Base-by-base conservation (phyloP, 495 filamentous ascomycete species). In the Penicillium simplicissimum region DNA sequence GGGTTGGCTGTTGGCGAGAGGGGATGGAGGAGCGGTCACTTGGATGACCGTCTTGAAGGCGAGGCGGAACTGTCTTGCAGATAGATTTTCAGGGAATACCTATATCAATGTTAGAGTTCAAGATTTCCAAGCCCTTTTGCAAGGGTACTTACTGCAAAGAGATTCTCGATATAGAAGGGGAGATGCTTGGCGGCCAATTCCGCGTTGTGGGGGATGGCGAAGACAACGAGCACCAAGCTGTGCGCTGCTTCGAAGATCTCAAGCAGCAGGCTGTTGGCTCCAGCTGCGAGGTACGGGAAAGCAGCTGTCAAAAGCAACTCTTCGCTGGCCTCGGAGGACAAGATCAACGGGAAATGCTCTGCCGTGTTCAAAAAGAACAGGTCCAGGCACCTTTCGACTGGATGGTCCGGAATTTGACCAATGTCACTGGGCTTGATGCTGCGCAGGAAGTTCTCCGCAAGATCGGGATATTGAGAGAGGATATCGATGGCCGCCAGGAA, bases 191-290 rank as follows among this genome's bases (percentile, higher is more conserved):
- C 83, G 34, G 91, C 86, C 40, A 97, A 74, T 10, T 84, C 76
- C 14, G 87, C 83, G 62, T 90, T 94, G 56, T 87, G 83, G 2
- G 93, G 90, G 35, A 91, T 88, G 2, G 93, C 88, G 38, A 98
- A 83, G 6, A 91, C 86, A 33, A 94, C 85, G 17, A 98, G 87
- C 65, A 92, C 86, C 51, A 93, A 83, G 63, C 88, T 90, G 76
- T 98, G 96, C 9, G 94, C 93, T 1, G 95, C 86, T 76, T 98
- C 95, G 67, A 97, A 97, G 5, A 96, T 89, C 62, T 90, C 85
- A 35, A 88, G 72, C 58, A 93, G 79, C 61, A 84, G 74, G 55
- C 80, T 78, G 67, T 91, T 82, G 33, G 83, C 79, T 34, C 81
- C 80, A 23, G 89, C 81, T 35, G 85, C 83, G 10, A 98, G 85